Conservation (phyloP, 164 flowering plant genomes). For the Houttuynia cordata region DNA sequence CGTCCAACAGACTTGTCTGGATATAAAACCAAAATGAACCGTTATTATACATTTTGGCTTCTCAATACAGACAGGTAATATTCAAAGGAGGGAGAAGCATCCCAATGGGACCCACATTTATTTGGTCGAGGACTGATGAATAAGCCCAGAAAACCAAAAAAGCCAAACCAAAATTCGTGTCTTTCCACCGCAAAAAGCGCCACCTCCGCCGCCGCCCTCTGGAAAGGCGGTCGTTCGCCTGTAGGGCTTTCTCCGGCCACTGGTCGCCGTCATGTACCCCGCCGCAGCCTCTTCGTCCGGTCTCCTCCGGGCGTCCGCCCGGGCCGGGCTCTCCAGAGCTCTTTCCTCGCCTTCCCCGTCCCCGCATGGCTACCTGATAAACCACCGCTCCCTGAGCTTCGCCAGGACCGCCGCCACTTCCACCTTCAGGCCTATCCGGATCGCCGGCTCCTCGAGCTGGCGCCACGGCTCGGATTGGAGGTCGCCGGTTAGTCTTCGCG, state of each 20-base stretch:
- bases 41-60: no score
- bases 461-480: conserved; percentile 57
- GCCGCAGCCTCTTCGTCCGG: conserved; percentile 7
- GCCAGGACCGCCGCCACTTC: conserved; percentile 5
- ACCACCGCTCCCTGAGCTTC: conserved; percentile 11
- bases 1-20: no score
- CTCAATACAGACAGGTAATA: no score
- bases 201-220: no score
- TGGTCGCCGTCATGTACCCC: conserved; percentile 15
- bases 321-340: conserved; percentile 11
- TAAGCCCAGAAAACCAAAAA: no score
- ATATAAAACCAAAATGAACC: no score
- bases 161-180: no score
- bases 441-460: conserved; percentile 14
- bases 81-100: no score
- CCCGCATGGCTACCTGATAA: conserved; percentile 6
- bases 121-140: no score
- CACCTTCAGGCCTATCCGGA: conserved; percentile 21
- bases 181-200: no score
- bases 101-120: no score
- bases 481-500: conserved; percentile 43
- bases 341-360: conserved; percentile 5
- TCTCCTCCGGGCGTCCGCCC: conserved; percentile 16
- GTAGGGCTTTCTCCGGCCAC: background rate
- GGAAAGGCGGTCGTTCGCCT: no score